Evolutionary conservation across 768 basidiomycete genomes (phyloP).

Genomic region (Auricularia auricula-judae): DNA sequence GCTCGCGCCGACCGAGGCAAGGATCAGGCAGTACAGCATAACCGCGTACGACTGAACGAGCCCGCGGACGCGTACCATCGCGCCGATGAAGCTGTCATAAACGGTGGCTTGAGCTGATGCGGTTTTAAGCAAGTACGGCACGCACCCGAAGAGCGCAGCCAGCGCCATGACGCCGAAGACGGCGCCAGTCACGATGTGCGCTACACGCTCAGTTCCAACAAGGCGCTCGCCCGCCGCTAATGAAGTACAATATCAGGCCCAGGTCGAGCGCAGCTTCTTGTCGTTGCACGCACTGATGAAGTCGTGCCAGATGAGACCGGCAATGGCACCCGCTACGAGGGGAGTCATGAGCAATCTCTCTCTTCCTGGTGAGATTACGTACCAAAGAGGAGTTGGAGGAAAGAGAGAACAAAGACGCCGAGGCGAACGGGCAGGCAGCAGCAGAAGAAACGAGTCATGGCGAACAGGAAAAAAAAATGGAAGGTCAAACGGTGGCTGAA

Average conservation of each 20-base stretch:
- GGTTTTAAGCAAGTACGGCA: neutral
- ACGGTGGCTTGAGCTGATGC: neutral
- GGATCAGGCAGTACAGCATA: constrained; percentile 45
- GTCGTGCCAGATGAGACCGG: constrained; percentile 42
- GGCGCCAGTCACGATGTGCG: constrained; percentile 39
- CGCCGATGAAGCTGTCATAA: constrained; percentile 44
- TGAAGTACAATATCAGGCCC: neutral
- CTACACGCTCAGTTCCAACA: constrained; percentile 21
- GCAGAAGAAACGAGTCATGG: constrained; percentile 29
- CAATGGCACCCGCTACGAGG: neutral
- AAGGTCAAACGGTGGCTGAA: too few relatives aligned
- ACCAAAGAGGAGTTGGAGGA: constrained; percentile 46
- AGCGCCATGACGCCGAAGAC: constrained; percentile 43
- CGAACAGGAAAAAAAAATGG: neutral
- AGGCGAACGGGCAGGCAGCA: constrained; percentile 53
- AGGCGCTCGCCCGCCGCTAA: constrained; percentile 20
- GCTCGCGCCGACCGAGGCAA: constrained; percentile 42
- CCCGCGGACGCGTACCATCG: constrained; percentile 47
- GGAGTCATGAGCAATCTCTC: neutral
- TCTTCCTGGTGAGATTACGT: constrained; percentile 12
- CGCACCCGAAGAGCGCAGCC: constrained; percentile 47
- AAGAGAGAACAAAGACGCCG: constrained; percentile 45
- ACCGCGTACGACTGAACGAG: constrained; percentile 48
- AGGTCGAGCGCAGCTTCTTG: neutral
- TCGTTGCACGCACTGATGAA: constrained; percentile 35